phyloP scores from a whole-genome alignment of 225 moss, liverwort and hornwort species.

The Asterella californica region DNA sequence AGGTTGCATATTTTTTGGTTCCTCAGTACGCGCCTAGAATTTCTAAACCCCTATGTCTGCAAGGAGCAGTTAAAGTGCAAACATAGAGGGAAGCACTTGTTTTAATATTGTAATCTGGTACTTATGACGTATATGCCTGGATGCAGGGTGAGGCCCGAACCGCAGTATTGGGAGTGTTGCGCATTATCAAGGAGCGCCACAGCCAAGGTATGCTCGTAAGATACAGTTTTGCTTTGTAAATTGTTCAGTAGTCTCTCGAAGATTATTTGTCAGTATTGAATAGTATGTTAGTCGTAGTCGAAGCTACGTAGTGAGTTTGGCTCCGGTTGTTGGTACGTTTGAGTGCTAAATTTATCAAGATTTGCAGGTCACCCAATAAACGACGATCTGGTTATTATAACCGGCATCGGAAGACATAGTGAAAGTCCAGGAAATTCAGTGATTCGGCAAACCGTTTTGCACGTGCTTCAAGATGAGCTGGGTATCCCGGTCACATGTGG shows the following conservation, averaged over 20 bases:
- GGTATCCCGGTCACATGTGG: conserved; percentile 56
- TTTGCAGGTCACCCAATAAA: conserved; percentile 44
- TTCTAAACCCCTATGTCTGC: not conserved
- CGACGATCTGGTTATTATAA: conserved; percentile 81
- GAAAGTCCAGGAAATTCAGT: conserved; percentile 66
- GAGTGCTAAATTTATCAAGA: not conserved
- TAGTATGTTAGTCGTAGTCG: not conserved
- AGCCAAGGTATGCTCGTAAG: conserved; percentile 29
- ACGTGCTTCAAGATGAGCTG: conserved; percentile 72
- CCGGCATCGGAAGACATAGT: conserved; percentile 66
- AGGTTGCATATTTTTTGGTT: not conserved
- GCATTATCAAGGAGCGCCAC: conserved; percentile 83
- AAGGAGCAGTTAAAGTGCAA: not conserved
- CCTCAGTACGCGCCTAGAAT: not conserved
- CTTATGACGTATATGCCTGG: not conserved
- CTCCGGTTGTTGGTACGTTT: not conserved
- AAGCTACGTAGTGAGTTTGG: too few species aligned
- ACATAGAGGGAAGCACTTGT: not conserved
- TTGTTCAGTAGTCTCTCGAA: not conserved
- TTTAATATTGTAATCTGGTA: not conserved
- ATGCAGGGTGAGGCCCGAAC: conserved; percentile 75
- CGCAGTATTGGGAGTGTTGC: conserved; percentile 77
- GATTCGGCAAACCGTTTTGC: conserved; percentile 62
- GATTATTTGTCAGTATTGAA: not conserved
- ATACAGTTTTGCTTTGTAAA: too few species aligned